Evolutionary conservation across 2,329 filamentous ascomycete species (phyloP).

Genomic region (Achaetomium macrosporum): DNA sequence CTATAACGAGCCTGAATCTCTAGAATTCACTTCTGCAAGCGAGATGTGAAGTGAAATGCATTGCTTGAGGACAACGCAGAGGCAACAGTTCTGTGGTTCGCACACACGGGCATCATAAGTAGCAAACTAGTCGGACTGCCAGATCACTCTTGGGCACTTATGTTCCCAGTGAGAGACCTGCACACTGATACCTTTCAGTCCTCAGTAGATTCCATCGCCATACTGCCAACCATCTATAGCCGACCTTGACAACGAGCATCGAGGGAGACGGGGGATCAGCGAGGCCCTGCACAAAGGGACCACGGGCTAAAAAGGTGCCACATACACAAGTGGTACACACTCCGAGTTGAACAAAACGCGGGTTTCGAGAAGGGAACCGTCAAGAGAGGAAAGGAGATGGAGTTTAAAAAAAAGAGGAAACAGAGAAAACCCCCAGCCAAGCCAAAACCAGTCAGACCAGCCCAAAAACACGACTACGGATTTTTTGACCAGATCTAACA

Average conservation of each 20-base stretch:
- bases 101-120: too few relatives aligned
- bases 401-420: conserved; percentile 4
- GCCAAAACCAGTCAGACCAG: conserved; percentile 7
- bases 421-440: conserved; percentile 11
- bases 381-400: conserved; percentile 12
- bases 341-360: conserved; percentile 1
- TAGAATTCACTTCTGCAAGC: too few relatives aligned
- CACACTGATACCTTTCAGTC: too few relatives aligned
- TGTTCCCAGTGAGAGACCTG: too few relatives aligned
- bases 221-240: too few relatives aligned
- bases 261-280: neutral
- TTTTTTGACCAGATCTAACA: conserved; percentile 17
- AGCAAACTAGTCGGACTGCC: too few relatives aligned
- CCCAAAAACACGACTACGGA: conserved; percentile 13
- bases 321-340: conserved; percentile 16
- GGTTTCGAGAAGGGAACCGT: conserved; percentile 11
- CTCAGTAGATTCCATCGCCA: too few relatives aligned
- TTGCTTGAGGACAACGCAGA: too few relatives aligned
- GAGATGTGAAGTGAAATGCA: too few relatives aligned
- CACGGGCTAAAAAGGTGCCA: conserved; percentile 2
- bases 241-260: neutral
- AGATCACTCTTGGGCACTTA: too few relatives aligned
- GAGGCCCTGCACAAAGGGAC: neutral
- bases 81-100: too few relatives aligned
- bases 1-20: too few relatives aligned